Percentiles rank a stretch among this genome's conserved stretches.
Conservation (phyloP, 345 rosid genomes). For the Corchorus olitorius region DNA sequence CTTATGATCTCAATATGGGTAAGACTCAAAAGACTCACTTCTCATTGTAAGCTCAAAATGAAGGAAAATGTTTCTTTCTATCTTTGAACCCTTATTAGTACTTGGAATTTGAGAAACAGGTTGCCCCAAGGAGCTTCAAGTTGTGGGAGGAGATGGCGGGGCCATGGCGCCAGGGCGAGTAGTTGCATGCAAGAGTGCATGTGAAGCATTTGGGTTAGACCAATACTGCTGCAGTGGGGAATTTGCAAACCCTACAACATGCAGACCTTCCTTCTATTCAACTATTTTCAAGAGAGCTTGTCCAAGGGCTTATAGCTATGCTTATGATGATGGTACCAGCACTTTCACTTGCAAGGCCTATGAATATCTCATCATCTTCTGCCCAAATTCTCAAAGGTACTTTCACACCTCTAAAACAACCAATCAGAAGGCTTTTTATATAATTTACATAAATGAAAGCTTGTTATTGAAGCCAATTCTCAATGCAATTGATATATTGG, state of each 20-base stretch:
- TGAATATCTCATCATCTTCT: slow-evolving; percentile 71
- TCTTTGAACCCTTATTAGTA: background rate
- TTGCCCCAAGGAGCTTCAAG: slow-evolving; percentile 94
- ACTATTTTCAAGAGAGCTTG: slow-evolving; percentile 82
- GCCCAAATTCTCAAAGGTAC: slow-evolving; percentile 54
- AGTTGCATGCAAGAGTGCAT: slow-evolving; percentile 84
- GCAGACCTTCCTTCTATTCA: slow-evolving; percentile 71
- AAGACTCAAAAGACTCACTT: slow-evolving; percentile 7
- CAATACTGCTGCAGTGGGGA: slow-evolving; percentile 92
- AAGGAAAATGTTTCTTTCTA: too few species aligned
- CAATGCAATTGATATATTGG: background rate
- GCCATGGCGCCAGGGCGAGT: slow-evolving; percentile 39
- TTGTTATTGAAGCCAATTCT: background rate
- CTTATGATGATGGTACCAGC: slow-evolving; percentile 77
- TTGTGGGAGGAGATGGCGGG: slow-evolving; percentile 53
- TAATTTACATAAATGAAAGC: background rate
- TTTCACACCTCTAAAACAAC: background rate
- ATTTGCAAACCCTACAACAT: slow-evolving; percentile 83
- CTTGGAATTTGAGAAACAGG: slow-evolving; percentile 31
- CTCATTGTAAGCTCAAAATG: background rate
- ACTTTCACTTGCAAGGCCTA: slow-evolving; percentile 88
- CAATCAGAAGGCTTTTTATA: background rate
- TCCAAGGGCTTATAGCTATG: slow-evolving; percentile 88
- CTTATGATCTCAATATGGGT: slow-evolving; percentile 66
- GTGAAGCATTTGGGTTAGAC: slow-evolving; percentile 82